A percentile compares a stretch with the other conserved stretches of the same genome.
Evolutionary conservation across 495 filamentous ascomycete species (phyloP).

Genomic region (Penicillium pulvis): DNA sequence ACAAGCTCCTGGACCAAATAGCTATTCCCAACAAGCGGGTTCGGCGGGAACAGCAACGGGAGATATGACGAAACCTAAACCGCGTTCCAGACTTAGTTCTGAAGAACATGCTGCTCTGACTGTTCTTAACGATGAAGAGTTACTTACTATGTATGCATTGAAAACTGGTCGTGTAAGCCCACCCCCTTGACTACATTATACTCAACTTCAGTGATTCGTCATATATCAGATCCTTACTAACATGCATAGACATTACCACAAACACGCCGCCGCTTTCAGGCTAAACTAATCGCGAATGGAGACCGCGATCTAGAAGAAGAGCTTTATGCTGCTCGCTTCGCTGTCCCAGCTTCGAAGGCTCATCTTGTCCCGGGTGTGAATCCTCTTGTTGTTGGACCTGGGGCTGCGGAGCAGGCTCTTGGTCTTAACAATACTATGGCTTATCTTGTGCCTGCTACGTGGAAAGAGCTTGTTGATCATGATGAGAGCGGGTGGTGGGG

Average conservation of each 20-base stretch:
- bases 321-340: conserved; percentile 33
- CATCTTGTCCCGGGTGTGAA: conserved; percentile 4
- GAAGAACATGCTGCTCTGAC: conserved; percentile 40
- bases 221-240: neutral
- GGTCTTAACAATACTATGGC: conserved; percentile 14
- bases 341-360: conserved; percentile 20
- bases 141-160: conserved; percentile 38
- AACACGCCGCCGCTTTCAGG: conserved; percentile 41
- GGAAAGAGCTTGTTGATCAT: conserved; percentile 19
- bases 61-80: neutral
- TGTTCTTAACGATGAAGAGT: conserved; percentile 38
- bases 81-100: conserved; percentile 22
- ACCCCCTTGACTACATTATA: too few relatives aligned
- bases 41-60: too few relatives aligned
- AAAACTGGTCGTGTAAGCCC: conserved; percentile 34
- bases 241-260: conserved; percentile 40
- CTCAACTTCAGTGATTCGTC: too few relatives aligned
- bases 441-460: conserved; percentile 16
- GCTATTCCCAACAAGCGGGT: neutral
- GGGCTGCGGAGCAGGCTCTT: conserved; percentile 7
- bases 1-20: neutral
- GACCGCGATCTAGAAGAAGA: conserved; percentile 32
- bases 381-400: neutral
- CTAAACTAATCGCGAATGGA: conserved; percentile 36
- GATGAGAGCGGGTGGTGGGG: conserved; percentile 23